Evolutionary conservation across 768 basidiomycete species (phyloP), one percentile per base, ranked within the genome.

Genomic region (Trametes villosa): DNA sequence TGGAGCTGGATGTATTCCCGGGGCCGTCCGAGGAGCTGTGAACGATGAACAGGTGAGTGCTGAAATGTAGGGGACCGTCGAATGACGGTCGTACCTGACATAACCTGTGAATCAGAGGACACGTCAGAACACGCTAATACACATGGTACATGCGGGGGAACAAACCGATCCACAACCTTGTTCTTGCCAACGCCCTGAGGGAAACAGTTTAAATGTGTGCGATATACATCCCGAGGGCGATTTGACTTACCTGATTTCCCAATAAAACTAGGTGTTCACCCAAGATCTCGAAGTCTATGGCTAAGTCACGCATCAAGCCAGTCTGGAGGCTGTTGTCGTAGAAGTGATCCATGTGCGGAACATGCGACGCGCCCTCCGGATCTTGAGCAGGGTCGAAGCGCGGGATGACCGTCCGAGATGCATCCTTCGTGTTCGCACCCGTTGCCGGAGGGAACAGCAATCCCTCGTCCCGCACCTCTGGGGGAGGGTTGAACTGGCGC

Each of bases 1-100:
- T 89, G 87, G 1, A 89, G 78, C 62, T 89, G 87, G 40, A 87
- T 83, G 63, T 89, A 89, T 73, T 89, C 87, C 66, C 86, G 73
- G 6, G 87, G 86, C 17, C 86, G 77, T 29, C 80, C 75, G 17
- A 89, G 74, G 18, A 87, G 79, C 83, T 88, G 60, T n/a, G 13
- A n/a, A 30, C 34, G 54, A 29, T 36, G 24, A 17, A 29, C 27
- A 8, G 44, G 20, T 58, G 18, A 50, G 33, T 27, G n/a, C 2
- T 30, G 20, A 4, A 4, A 18, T 38, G 13, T 7, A 15, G 27
- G 7, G 17, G 26, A 9, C 52, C 11, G 34, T 12, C 13, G 47
- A 3, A 17, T 2, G 2, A 40, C 24, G n/a, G 30, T 20, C 60
- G 46, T 68, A 85, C 84, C 76, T 86, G 85, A 64, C 85, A 87